Evolutionary conservation across 371 early-diverging fungal genomes (phyloP).

Genomic region (Chytridiales sp.): DNA sequence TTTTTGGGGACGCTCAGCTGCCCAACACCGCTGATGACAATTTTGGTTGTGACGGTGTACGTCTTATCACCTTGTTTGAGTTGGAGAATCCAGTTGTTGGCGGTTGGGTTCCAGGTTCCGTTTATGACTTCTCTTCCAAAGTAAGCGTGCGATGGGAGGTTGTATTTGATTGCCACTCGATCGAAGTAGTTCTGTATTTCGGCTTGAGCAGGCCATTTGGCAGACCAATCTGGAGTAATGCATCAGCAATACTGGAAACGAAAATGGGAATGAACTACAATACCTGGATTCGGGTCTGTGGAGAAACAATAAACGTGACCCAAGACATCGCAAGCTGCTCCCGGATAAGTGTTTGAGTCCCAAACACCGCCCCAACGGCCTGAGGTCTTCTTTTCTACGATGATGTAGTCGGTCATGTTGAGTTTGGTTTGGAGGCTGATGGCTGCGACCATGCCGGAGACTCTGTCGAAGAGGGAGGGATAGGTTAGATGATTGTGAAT

Average conservation of each 20-base stretch:
- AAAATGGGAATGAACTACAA: background rate
- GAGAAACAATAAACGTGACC: conserved; percentile 52
- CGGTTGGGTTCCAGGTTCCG: background rate
- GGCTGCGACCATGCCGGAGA: conserved; percentile 1
- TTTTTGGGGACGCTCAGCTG: conserved; percentile 49
- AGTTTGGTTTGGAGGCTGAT: background rate
- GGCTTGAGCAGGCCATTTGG: conserved; percentile 42
- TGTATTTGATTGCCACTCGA: conserved; percentile 47
- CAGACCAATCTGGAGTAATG: conserved; percentile 42
- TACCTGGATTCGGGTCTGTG: conserved; percentile 45
- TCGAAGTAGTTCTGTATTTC: conserved; percentile 58
- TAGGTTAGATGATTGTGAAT: too few species aligned
- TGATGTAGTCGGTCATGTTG: too few species aligned
- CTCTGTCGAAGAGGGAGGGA: background rate
- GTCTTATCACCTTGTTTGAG: background rate
- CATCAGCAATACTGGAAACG: background rate
- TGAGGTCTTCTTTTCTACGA: too few species aligned
- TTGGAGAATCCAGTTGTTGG: background rate
- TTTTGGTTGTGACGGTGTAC: conserved; percentile 19
- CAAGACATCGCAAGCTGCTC: conserved; percentile 57
- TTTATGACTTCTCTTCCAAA: conserved; percentile 21
- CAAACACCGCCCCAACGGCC: background rate
- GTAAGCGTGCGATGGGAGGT: conserved; percentile 46
- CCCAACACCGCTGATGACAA: conserved; percentile 44
- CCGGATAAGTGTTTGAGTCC: conserved; percentile 55